These are phyloP conservation scores for Ambrosiella xylebori DNA, from an alignment of 2,329 filamentous ascomycete species.

Conservation along the genomic window DNA sequence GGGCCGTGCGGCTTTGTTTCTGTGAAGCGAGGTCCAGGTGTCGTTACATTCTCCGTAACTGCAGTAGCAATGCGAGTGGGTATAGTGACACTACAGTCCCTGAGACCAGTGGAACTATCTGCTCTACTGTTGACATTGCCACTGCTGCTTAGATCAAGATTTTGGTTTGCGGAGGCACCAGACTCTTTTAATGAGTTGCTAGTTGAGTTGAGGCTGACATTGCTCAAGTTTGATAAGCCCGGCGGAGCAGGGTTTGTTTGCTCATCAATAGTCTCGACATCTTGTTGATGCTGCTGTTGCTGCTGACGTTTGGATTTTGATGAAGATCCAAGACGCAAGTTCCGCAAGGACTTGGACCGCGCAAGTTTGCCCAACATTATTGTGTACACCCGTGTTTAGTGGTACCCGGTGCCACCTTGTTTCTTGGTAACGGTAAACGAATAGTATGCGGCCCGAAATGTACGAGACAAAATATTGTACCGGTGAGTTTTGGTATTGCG, in stretches of 20 bases:
- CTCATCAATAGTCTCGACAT: not conserved
- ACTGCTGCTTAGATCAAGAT: not conserved
- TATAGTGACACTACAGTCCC: not conserved
- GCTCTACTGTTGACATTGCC: not conserved
- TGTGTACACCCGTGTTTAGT: not conserved
- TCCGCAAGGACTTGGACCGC: constrained; percentile 10
- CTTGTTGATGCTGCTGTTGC: not conserved
- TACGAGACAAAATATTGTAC: not conserved
- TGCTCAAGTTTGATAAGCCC: not conserved
- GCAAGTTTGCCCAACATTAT: constrained; percentile 11
- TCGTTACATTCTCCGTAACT: not conserved
- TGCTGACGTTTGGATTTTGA: not conserved
- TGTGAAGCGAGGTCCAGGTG: constrained; percentile 2
- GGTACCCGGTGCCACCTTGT: not conserved
- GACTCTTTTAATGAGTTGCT: not conserved
- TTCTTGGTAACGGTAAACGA: not conserved
- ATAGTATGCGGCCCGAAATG: not conserved
- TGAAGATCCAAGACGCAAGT: constrained; percentile 5
- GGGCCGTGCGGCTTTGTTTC: constrained; percentile 12
- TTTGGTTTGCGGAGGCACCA: not conserved
- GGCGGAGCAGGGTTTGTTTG: not conserved
- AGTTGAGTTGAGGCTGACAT: not conserved
- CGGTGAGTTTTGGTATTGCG: not conserved
- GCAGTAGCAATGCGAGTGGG: not conserved
- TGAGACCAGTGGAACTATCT: not conserved